Base-by-base conservation (phyloP, 306 rosid species). In the Echinosophora koreensis region DNA sequence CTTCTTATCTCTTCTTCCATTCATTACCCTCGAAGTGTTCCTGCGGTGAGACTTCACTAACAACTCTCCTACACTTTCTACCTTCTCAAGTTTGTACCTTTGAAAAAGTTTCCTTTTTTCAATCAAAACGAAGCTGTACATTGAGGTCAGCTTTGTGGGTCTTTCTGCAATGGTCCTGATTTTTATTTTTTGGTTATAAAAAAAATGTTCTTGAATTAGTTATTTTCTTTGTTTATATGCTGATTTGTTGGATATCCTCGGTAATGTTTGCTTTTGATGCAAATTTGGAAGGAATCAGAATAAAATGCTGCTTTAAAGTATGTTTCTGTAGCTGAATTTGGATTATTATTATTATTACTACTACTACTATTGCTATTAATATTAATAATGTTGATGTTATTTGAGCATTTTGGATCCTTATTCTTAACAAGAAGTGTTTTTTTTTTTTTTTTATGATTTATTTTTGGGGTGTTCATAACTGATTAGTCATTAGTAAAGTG, bases 11-110 rank as follows among this genome's bases (percentile, higher is more conserved):
- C 98, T 69, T 94, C 98, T 41, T 71, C 98, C 88, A 88, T 91
- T 84, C 98, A 94, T 83, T 94, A 94, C 74, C 98, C 98, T 64
- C 91, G 98, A 72, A 94, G 98, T 39, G 97, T 94, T 71, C 98
- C 98, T 27, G 89, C 80, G 77, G 98, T 93, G 18, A 84, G 86
- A 15, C 54, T 1, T 0, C 14, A 18, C 0, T 35, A 17, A 6
- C 28, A 22, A 22, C 58, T 15, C 10, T 34, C 7, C 4, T 11
- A 34, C 60, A 39, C 5, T 39, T 76, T 27, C 49, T 30, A 16
- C 6, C 32, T 28, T 12, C 41, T 27, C 9, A 55, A 54, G 30
- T 49, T 8, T 60, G 13, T 4, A 8, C 1, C 67, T 68, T 50
- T 52, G n/a, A 22, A 22, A 22, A 22, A 22, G 1, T 13, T 70